phyloP scores from a whole-genome alignment of 2,329 filamentous ascomycete species.

The Aspergillus luchuensis region DNA sequence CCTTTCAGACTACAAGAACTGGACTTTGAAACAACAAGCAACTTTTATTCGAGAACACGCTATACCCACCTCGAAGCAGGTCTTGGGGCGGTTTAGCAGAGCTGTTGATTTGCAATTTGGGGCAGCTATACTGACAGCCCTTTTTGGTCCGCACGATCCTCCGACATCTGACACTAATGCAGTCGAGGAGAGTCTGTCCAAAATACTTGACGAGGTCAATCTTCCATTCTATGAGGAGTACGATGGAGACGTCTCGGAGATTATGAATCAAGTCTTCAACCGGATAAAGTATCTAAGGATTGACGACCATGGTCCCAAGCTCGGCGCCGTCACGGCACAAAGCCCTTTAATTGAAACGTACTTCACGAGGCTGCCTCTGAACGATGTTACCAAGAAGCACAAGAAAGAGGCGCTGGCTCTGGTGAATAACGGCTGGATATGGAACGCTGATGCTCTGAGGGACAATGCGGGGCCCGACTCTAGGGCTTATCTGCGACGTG shows the following conservation, averaged over 20 bases:
- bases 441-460: conserved; percentile 90
- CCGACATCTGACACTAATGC: conserved; percentile 45
- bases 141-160: conserved; percentile 69
- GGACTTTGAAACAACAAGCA: conserved; percentile 61
- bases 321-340: conserved; percentile 73
- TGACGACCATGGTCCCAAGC: conserved; percentile 86
- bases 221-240: conserved; percentile 90
- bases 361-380: conserved; percentile 84
- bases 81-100: conserved; percentile 79
- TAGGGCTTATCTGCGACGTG: conserved; percentile 87
- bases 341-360: conserved; percentile 90
- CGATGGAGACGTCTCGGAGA: conserved; percentile 76
- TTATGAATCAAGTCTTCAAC: conserved; percentile 89
- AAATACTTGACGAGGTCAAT: conserved; percentile 80
- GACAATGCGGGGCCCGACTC: conserved; percentile 92
- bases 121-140: conserved; percentile 66
- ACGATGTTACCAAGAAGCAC: conserved; percentile 75
- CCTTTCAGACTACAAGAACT: conserved; percentile 55
- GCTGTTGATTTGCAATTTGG: conserved; percentile 68
- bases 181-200: conserved; percentile 55
- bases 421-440: conserved; percentile 98
- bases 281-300: conserved; percentile 91
- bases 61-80: conserved; percentile 68
- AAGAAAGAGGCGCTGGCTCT: conserved; percentile 75
- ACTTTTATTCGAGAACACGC: conserved; percentile 67